Evolutionary conservation across 805 yeast genomes (phyloP).

Genomic region (Zygoascus flipseniorum): DNA sequence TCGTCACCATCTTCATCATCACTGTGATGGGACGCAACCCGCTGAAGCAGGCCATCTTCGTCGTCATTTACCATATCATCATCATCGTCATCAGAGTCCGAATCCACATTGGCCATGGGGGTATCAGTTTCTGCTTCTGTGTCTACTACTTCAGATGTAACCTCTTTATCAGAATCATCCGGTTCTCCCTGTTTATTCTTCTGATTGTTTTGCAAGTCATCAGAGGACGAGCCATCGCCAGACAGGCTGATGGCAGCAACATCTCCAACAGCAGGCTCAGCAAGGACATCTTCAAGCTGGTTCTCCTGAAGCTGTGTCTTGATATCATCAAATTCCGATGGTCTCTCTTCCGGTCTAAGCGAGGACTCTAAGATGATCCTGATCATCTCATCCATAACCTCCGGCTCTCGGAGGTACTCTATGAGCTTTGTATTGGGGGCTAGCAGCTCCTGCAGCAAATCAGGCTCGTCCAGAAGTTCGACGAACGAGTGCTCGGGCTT

Average conservation of each 20-base stretch:
- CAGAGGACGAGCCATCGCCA: neutral
- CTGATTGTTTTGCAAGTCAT: neutral
- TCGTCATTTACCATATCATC: slow-evolving; percentile 4
- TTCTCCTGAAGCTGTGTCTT: neutral
- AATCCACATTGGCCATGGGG: neutral
- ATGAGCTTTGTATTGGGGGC: slow-evolving; percentile 67
- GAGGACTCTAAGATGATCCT: slow-evolving; percentile 11
- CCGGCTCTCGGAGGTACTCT: slow-evolving; percentile 73
- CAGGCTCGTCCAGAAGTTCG: slow-evolving; percentile 66
- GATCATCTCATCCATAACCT: slow-evolving; percentile 58
- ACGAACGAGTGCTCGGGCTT: slow-evolving; percentile 34
- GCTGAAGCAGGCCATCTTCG: neutral
- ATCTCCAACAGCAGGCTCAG: neutral
- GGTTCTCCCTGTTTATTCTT: neutral
- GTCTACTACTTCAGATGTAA: neutral
- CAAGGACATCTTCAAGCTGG: neutral
- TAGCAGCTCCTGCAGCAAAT: slow-evolving; percentile 61
- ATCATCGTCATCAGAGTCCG: slow-evolving; percentile 1
- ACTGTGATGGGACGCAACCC: neutral
- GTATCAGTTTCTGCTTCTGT: neutral
- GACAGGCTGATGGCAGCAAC: neutral
- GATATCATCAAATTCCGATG: neutral
- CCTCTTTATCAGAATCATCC: neutral
- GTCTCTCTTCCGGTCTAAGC: slow-evolving; percentile 3
- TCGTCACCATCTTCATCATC: slow-evolving; percentile 8